Percentiles rank a stretch among this genome's conserved stretches.
Conservation (phyloP, 2,329 filamentous ascomycete species). For the Sporothrix luriei region DNA sequence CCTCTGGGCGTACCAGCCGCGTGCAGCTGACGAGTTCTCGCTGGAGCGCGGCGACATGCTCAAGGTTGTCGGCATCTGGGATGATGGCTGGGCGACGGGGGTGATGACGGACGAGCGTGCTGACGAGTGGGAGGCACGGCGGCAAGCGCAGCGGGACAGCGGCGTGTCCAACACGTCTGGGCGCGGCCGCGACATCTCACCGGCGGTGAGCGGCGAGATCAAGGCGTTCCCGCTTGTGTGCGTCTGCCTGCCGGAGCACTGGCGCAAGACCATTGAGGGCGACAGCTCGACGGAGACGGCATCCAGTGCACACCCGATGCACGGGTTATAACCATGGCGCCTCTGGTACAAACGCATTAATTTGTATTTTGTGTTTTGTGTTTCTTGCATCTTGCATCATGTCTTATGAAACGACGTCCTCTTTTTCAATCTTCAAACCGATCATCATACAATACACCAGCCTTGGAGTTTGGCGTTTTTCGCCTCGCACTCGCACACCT, state of each 20-base stretch:
- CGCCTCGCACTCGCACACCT: conserved; percentile 35
- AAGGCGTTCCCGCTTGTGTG: conserved; percentile 98
- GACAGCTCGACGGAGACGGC: conserved; percentile 71
- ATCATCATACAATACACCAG: conserved; percentile 2
- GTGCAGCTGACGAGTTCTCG: conserved; percentile 88
- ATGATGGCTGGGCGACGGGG: conserved; percentile 97
- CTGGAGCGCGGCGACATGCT: conserved; percentile 96
- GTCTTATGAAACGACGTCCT: conserved; percentile 40
- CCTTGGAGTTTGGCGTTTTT: conserved; percentile 20
- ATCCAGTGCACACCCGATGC: conserved; percentile 48
- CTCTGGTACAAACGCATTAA: conserved; percentile 2
- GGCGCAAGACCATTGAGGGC: conserved; percentile 94
- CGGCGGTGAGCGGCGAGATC: conserved; percentile 75
- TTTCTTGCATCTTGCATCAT: conserved; percentile 38
- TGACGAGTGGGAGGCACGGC: conserved; percentile 82
- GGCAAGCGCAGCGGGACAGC: conserved; percentile 82
- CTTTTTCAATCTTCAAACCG: too few relatives aligned
- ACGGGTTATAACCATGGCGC: conserved; percentile 37
- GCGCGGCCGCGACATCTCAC: conserved; percentile 61
- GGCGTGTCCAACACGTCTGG: conserved; percentile 83
- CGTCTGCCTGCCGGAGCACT: conserved; percentile 92
- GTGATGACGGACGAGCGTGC: conserved; percentile 78
- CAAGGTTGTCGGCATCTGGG: conserved; percentile 97
- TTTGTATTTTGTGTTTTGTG: conserved; percentile 4
- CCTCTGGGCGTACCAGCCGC: conserved; percentile 95